These are phyloP conservation scores for Irpex lacteus DNA, from an alignment of 1,284 basidiomycete genomes.

Conservation along the genomic window DNA sequence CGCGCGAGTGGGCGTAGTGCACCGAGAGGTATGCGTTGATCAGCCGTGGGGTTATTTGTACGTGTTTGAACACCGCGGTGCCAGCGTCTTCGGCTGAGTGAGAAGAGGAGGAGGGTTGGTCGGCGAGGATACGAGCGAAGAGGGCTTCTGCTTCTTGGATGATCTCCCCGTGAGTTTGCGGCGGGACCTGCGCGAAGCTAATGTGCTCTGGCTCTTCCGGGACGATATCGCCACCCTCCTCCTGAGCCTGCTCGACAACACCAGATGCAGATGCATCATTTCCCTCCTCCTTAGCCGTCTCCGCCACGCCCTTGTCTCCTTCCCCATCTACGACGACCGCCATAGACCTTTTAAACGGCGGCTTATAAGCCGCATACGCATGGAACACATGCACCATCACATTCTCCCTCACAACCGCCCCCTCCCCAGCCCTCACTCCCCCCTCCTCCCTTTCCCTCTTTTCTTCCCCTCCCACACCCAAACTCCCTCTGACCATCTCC, in stretches of 20 bases:
- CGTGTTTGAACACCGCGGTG: slow-evolving; percentile 46
- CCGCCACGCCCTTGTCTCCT: not conserved
- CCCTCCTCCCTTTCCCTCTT: slow-evolving; percentile 17
- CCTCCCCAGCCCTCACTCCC: slow-evolving; percentile 18
- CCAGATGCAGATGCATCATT: not conserved
- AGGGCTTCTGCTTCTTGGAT: slow-evolving; percentile 70
- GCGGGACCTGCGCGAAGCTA: slow-evolving; percentile 59
- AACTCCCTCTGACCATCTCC: slow-evolving; percentile 64
- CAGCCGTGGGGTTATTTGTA: slow-evolving; percentile 60
- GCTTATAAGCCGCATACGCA: slow-evolving; percentile 80
- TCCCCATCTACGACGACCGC: slow-evolving; percentile 30
- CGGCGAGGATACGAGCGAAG: slow-evolving; percentile 67
- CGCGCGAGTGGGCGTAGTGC: slow-evolving; percentile 59
- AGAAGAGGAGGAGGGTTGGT: slow-evolving; percentile 26
- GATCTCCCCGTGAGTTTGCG: slow-evolving; percentile 74
- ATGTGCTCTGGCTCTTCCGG: not conserved
- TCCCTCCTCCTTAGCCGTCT: not conserved
- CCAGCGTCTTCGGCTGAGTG: not conserved
- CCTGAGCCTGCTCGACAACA: not conserved
- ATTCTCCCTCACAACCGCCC: slow-evolving; percentile 54
- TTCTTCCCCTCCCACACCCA: slow-evolving; percentile 18
- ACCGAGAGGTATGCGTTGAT: slow-evolving; percentile 85
- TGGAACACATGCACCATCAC: slow-evolving; percentile 86
- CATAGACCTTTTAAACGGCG: slow-evolving; percentile 60
- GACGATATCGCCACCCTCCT: not conserved